phyloP scores from a whole-genome alignment of 163 green algal genomes.

The Prototheca stagnorum region DNA sequence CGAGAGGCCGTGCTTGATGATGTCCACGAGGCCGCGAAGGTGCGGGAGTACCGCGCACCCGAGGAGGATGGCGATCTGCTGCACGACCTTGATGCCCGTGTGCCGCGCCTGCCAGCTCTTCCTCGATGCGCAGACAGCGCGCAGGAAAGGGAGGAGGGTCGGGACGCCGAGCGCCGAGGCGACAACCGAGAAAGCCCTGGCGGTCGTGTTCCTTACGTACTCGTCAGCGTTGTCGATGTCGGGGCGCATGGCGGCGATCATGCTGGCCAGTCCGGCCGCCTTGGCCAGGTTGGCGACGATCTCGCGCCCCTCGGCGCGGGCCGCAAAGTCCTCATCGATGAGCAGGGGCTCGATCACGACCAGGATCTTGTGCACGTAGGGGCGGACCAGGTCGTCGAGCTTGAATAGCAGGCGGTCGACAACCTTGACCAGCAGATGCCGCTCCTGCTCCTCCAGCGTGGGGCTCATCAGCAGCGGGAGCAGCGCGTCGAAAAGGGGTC shows the following conservation, averaged over 20 bases:
- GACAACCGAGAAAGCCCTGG: constrained; percentile 77
- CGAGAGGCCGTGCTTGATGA: constrained; percentile 71
- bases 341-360: constrained; percentile 98
- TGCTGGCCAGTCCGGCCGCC: constrained; percentile 81
- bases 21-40: constrained; percentile 89
- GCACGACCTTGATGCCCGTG: constrained; percentile 96
- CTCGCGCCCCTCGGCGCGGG: constrained; percentile 74
- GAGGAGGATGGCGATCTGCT: constrained; percentile 96
- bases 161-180: constrained; percentile 88
- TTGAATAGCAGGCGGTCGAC: constrained; percentile 95
- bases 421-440: constrained; percentile 92
- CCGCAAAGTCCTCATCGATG: constrained; percentile 99
- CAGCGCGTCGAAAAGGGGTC: constrained; percentile 95
- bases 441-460: constrained; percentile 84
- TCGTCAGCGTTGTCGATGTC: constrained; percentile 99
- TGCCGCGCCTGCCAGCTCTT: constrained; percentile 98
- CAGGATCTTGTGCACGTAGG: constrained; percentile 98
- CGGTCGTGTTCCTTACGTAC: constrained; percentile 95
- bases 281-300: constrained; percentile 99
- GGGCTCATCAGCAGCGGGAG: constrained; percentile 94
- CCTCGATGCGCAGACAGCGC: constrained; percentile 93
- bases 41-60: constrained; percentile 95
- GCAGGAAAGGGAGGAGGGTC: constrained; percentile 93
- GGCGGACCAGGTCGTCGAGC: constrained; percentile 94
- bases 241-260: constrained; percentile 96